These are phyloP conservation scores for Cicer chorassanicum DNA, from an alignment of 306 rosid species.

Conservation along the genomic window DNA sequence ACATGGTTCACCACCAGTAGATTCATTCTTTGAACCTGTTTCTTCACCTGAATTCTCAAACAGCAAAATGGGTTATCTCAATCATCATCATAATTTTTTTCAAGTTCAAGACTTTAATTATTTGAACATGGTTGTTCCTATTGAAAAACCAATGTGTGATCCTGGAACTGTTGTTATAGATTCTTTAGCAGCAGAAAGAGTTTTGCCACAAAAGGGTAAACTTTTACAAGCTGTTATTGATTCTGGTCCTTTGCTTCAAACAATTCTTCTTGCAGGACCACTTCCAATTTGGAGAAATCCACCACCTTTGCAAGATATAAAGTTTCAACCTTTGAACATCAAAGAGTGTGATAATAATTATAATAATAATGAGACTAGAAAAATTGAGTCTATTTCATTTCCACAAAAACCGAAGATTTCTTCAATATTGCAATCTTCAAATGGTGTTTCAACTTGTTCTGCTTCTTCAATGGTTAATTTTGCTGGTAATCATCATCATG, in stretches of 20 bases:
- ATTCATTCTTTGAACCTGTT: slow-evolving; percentile 67
- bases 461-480: slow-evolving; percentile 61
- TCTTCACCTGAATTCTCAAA: slow-evolving; percentile 79
- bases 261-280: slow-evolving; percentile 70
- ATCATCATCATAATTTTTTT: slow-evolving; percentile 23
- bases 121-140: slow-evolving; percentile 36
- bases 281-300: slow-evolving; percentile 90
- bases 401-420: neutral
- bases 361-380: neutral
- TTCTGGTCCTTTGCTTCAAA: slow-evolving; percentile 81
- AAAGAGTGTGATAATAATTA: slow-evolving; percentile 41
- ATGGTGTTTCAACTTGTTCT: slow-evolving; percentile 59
- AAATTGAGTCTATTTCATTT: slow-evolving; percentile 6
- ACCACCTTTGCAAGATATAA: slow-evolving; percentile 66
- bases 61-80: slow-evolving; percentile 47
- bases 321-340: slow-evolving; percentile 63
- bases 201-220: slow-evolving; percentile 73
- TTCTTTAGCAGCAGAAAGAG: slow-evolving; percentile 49
- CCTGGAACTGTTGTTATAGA: slow-evolving; percentile 57
- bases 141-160: slow-evolving; percentile 47
- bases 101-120: slow-evolving; percentile 44
- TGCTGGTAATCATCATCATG: slow-evolving; percentile 43
- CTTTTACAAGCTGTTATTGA: slow-evolving; percentile 72
- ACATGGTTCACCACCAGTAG: slow-evolving; percentile 71
- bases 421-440: slow-evolving; percentile 30